Base-by-base conservation (phyloP, 2,329 filamentous ascomycete genomes). In the Microsporum audouinii region DNA sequence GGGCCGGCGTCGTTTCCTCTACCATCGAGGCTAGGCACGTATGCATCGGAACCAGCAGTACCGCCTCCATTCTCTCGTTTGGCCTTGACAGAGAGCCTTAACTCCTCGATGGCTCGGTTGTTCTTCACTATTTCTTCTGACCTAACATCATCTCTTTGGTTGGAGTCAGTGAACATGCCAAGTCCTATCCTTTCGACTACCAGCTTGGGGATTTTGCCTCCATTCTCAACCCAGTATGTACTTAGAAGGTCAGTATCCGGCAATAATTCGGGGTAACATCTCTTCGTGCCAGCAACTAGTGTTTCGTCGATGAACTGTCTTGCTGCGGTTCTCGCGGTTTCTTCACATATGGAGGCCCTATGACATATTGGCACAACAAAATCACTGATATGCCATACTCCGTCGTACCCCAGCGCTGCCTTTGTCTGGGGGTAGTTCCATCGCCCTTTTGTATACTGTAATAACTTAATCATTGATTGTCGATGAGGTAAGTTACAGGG, bases 281-380 rank as follows among this genome's bases (percentile, higher is more conserved):
- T 60, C 8, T 65, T 61, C 12, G 58, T 38, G 8, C 47, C 39
- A 5, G 33, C 34, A 2, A 59, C 38, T 6, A 66, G 12, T 43
- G 57, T 51, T 2, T 47, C 31, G 29, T 61, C 45, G 4, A 68
- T 49, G 33, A 67, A 68, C 45, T 62, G 58, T n/a, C 57, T 60
- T 1, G 63, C 60, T 3, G 67, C 64, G 3, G 62, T 64, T 1
- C 62, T 57, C 3, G 67, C 66, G 5, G 63, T 62, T 57, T 66
- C 63, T 31, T 68, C 65, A 38, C 67, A 68, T 4, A 65, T 49
- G 3, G 58, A 61, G 8, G 60, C 49, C 2, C 45, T 60, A n/a
- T 60, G 36, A 49, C 67, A 69, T 33, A 69, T 62, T 1, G 67
- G 67, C 5, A 67, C 65, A 6, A 64, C 63, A n/a, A 66, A 65